Base-by-base conservation (phyloP, 169 alveolate species). In the Cryptosporidium ubiquitum region DNA sequence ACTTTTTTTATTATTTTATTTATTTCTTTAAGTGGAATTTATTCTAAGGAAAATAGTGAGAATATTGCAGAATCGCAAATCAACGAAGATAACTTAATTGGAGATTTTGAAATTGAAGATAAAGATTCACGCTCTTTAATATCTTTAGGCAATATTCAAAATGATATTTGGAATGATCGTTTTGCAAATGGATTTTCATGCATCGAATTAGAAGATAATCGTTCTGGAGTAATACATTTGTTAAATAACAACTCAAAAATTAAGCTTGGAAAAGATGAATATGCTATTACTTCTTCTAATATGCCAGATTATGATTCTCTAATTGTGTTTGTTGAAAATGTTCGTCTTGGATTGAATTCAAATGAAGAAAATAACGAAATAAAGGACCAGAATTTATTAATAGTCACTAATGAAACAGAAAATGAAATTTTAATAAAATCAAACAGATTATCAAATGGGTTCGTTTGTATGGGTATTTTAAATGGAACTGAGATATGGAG, bases 401-500 rank as follows among this genome's bases (percentile, higher is more conserved):
- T 73, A 9, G 23, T 73, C 16, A 26, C 47, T 9, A 73, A 73
- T 57, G 85, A 73, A 5, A 73, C 85, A 1, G 58, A 58, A 20
- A 73, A 73, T 55, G 85, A 73, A 55, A 51, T 73, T 33, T 51
- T 58, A 44, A 73, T 73, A 7, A 73, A 37, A 3, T 73, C 85
- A 9, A 33, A 33, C 51, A 73, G 55, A 26, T 23, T 52, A 12
- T 55, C 85, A 31, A 52, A 35, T 26, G 85, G 70, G 20, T 73
- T 40, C 55, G 58, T 52, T 10, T 73, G 85, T 51, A 73, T 73
- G 85, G 85, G 85, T 4, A 9, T 73, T 29, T 55, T 73, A 31
- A 73, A 73, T 33, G 85, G 85, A 18, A 73, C 85, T 10, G 85
- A 73, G 33, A 73, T 73, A 31, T 73, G 85, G 85, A 73, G 85